Conservation (phyloP, 2,329 filamentous ascomycete genomes). For the Cercospora zeae-maydis region DNA sequence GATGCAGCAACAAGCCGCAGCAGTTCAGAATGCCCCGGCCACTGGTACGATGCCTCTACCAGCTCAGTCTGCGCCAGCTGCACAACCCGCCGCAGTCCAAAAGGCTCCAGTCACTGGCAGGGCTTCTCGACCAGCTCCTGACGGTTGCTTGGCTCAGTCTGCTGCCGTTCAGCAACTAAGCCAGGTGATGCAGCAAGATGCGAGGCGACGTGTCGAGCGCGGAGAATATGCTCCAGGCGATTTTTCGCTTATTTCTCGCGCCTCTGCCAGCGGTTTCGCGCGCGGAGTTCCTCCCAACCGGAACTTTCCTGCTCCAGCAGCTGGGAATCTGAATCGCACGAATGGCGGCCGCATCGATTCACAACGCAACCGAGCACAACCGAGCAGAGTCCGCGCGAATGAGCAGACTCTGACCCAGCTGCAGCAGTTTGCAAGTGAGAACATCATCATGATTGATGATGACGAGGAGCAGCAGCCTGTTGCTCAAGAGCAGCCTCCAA, state of each 20-base stretch:
- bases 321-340: neutral
- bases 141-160: neutral
- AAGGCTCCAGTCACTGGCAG: too few relatives aligned
- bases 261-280: neutral
- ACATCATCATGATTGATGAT: neutral
- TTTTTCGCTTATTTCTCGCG: neutral
- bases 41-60: neutral
- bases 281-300: neutral
- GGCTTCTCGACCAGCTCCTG: too few relatives aligned
- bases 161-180: neutral
- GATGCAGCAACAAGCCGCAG: neutral
- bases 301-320: neutral
- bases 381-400: neutral
- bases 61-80: neutral
- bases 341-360: neutral
- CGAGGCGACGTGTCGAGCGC: neutral
- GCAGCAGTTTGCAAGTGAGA: neutral
- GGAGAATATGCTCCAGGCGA: neutral
- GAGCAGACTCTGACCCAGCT: neutral
- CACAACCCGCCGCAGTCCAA: too few relatives aligned
- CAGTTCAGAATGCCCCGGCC: neutral
- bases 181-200: neutral
- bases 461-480: neutral
- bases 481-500: neutral
- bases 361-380: neutral